Conservation (phyloP, 805 yeast genomes). For the Saccharomyces kudriavzevii region DNA sequence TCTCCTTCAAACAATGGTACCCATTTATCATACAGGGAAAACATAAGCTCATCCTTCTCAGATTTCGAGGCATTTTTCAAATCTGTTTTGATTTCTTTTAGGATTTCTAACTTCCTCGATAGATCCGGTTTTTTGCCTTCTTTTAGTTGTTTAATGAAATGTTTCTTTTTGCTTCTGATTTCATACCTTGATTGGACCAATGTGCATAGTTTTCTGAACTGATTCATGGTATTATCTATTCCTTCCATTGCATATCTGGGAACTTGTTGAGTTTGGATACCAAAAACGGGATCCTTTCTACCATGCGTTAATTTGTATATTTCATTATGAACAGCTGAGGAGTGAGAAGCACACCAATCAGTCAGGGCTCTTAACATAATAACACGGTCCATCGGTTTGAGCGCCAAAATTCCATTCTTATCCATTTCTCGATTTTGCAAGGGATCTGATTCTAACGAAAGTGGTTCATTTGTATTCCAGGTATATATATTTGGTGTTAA, state of each 20-base stretch:
- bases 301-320: conserved; percentile 18
- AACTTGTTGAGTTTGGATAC: conserved; percentile 19
- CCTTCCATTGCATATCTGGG: conserved; percentile 20
- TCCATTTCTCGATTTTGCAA: conserved; percentile 12
- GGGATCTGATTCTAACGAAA: conserved; percentile 11
- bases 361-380: conserved; percentile 12
- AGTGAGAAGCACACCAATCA: conserved; percentile 19
- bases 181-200: conserved; percentile 13
- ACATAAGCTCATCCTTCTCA: conserved; percentile 6
- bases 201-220: conserved; percentile 15
- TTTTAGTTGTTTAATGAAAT: conserved; percentile 15
- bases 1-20: conserved; percentile 16
- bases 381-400: conserved; percentile 13
- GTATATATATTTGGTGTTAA: conserved; percentile 13
- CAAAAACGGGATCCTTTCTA: conserved; percentile 19
- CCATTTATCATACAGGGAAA: conserved; percentile 15
- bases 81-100: conserved; percentile 9
- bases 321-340: conserved; percentile 16
- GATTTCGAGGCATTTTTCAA: conserved; percentile 6
- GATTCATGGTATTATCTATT: conserved; percentile 8
- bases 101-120: conserved; percentile 8
- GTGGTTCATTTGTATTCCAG: conserved; percentile 7
- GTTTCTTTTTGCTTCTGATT: conserved; percentile 17
- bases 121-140: conserved; percentile 14
- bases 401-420: conserved; percentile 15